phyloP scores from a whole-genome alignment of 306 rosid genomes.

The Cicer yamashitae region DNA sequence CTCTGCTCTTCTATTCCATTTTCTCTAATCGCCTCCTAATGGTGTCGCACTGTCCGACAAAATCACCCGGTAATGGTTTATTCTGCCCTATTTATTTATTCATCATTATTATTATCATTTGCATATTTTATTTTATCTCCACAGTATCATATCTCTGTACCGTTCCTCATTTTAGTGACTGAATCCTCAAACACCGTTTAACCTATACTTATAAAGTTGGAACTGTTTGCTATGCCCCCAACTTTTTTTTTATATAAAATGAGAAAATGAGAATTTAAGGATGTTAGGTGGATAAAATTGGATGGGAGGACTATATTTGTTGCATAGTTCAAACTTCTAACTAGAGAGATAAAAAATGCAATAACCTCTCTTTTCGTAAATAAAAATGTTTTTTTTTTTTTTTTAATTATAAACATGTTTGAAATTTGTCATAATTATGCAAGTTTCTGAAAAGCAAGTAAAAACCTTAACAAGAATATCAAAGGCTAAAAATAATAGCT shows the following conservation, averaged over 20 bases:
- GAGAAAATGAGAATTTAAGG: background rate
- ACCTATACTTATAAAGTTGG: background rate
- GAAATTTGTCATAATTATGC: background rate
- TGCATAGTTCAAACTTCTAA: background rate
- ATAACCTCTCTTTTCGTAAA: background rate
- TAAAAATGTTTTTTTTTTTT: background rate
- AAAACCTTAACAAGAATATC: background rate
- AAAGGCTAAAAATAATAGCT: background rate
- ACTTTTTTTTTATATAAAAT: background rate
- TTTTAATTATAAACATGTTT: background rate
- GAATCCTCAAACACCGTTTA: background rate
- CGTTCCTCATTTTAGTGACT: background rate
- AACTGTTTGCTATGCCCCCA: background rate
- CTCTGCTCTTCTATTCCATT: background rate
- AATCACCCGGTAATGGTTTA: slow-evolving; percentile 18
- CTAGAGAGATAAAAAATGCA: background rate
- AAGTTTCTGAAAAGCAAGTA: background rate
- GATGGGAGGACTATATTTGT: background rate
- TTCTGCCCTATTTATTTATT: background rate
- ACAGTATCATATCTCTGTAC: background rate
- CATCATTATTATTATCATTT: background rate
- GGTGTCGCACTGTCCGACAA: background rate
- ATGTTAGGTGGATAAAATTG: background rate
- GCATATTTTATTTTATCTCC: background rate
- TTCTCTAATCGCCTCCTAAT: slow-evolving; percentile 36